A percentile compares a stretch with the other conserved stretches of the same genome.
phyloP scores from a whole-genome alignment of 176 grass and related monocot genomes.

The Melocanna baccifera region DNA sequence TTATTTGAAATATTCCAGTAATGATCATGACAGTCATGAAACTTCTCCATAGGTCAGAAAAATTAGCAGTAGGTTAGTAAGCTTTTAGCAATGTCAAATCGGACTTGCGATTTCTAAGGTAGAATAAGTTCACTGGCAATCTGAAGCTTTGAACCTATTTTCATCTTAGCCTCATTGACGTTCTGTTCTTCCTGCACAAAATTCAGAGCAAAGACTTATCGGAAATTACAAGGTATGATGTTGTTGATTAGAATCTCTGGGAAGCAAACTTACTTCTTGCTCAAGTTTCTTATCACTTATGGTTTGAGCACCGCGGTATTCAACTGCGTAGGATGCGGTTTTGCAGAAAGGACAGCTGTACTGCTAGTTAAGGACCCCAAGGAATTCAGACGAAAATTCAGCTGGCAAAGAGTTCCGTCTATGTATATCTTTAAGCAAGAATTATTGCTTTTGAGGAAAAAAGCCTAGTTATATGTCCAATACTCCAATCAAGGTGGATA shows the following conservation, averaged over 20 bases:
- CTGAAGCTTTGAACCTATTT: not conserved
- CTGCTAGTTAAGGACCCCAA: conserved; percentile 37
- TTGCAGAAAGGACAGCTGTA: conserved; percentile 85
- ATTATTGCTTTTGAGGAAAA: not conserved
- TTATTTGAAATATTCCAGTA: not conserved
- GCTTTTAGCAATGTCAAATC: not conserved
- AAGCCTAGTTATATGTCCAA: not conserved
- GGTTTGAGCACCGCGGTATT: conserved; percentile 44
- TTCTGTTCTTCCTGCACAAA: not conserved
- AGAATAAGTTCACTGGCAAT: not conserved
- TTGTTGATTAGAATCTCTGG: not conserved
- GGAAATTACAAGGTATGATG: not conserved
- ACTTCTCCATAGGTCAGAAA: not conserved
- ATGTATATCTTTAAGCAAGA: not conserved
- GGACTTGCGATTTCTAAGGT: not conserved
- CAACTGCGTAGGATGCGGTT: conserved; percentile 51
- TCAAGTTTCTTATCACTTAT: conserved; percentile 41
- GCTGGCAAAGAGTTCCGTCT: not conserved
- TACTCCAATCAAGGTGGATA: not conserved
- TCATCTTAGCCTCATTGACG: not conserved
- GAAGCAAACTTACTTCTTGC: conserved; percentile 38
- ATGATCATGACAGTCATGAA: not conserved
- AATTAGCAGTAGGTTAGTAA: not conserved
- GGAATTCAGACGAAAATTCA: not conserved
- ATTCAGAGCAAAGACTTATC: not conserved